phyloP scores from a whole-genome alignment of 176 grass and related monocot species.

The Ampelocalamus luodianensis region DNA sequence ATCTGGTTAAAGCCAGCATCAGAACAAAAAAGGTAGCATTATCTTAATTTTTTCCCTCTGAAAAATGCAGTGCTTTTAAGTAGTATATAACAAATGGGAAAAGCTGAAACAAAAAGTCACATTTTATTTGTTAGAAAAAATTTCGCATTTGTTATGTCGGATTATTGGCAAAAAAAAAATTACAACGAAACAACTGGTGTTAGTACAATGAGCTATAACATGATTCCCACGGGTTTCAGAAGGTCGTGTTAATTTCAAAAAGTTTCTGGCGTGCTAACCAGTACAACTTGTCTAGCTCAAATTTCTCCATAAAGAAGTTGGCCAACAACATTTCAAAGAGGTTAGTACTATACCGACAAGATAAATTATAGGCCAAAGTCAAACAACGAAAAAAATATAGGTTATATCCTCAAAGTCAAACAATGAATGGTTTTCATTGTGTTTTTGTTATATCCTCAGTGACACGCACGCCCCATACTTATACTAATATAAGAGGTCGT shows the following conservation, averaged over 20 bases:
- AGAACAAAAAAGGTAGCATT: background rate
- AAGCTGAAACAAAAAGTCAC: background rate
- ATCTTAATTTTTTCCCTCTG: background rate
- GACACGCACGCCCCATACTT: no score
- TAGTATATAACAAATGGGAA: background rate
- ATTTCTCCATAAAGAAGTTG: background rate
- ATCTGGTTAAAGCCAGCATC: constrained; percentile 13
- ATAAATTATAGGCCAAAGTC: background rate
- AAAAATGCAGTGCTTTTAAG: background rate
- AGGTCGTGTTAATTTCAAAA: background rate
- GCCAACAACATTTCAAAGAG: background rate
- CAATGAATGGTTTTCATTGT: no score
- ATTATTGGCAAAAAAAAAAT: background rate
- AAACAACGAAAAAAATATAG: background rate
- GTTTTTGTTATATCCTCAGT: no score
- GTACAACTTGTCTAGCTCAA: background rate
- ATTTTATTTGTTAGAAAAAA: background rate
- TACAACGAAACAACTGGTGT: background rate
- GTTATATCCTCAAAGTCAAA: no score
- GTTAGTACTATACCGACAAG: background rate
- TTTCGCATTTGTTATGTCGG: no score
- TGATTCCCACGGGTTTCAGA: background rate
- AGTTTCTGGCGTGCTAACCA: background rate
- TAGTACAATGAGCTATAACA: background rate
- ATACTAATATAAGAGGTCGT: no score